Evolutionary conservation across 108 stramenopile genomes (phyloP).

Genomic region (Cyclotella kingstonii): DNA sequence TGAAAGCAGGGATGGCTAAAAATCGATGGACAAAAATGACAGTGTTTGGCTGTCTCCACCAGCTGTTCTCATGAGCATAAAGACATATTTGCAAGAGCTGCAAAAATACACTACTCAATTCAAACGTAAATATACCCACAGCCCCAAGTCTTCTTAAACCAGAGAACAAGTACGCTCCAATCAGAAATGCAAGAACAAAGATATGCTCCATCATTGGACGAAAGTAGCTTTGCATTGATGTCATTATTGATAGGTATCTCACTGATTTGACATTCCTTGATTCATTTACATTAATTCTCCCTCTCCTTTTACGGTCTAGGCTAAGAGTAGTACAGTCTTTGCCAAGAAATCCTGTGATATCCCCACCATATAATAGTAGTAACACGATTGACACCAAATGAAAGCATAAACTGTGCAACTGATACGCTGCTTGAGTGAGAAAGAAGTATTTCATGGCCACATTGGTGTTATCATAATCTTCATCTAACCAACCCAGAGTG

Average conservation of each 20-base stretch:
- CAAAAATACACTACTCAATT: conserved; percentile 57
- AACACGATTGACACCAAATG: conserved; percentile 59
- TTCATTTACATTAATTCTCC: conserved; percentile 8
- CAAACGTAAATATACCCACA: conserved; percentile 74
- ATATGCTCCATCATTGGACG: conserved; percentile 61
- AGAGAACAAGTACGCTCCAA: conserved; percentile 62
- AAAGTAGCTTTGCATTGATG: conserved; percentile 43
- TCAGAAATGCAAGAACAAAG: conserved; percentile 58
- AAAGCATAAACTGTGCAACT: conserved; percentile 74
- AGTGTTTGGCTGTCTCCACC: conserved; percentile 24
- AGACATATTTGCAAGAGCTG: conserved; percentile 78
- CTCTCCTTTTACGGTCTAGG: conserved; percentile 7
- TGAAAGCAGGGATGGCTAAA: conserved; percentile 66
- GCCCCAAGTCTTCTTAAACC: conserved; percentile 68
- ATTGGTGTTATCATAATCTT: conserved; percentile 70
- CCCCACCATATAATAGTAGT: conserved; percentile 43
- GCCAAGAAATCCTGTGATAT: neutral
- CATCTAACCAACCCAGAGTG: conserved; percentile 43
- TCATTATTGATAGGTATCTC: conserved; percentile 39
- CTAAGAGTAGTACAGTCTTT: neutral
- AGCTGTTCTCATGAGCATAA: conserved; percentile 52
- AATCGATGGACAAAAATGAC: conserved; percentile 48
- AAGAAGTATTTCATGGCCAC: conserved; percentile 61
- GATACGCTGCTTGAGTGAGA: conserved; percentile 75
- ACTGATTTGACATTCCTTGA: neutral